Percentiles rank a stretch among this genome's conserved stretches.
Evolutionary conservation across 495 filamentous ascomycete species (phyloP).

Genomic region (Cudoniella acicularis): DNA sequence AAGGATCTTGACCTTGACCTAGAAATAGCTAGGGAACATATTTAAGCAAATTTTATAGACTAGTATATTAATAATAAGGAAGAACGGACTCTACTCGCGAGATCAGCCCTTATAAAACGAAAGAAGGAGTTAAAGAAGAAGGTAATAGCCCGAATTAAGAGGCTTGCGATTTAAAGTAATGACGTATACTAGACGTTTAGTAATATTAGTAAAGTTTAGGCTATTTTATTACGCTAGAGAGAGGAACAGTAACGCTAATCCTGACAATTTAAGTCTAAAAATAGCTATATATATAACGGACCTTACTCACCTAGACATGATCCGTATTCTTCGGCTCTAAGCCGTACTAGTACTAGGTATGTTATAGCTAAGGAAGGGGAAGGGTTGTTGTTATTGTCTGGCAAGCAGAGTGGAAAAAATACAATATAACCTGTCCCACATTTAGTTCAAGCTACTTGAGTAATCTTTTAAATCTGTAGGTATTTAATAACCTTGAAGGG

Average conservation of each 20-base stretch:
- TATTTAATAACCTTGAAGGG: too few species aligned
- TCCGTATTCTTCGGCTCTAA: too few species aligned
- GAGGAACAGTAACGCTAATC: neutral
- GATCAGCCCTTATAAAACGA: neutral
- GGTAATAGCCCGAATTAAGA: neutral
- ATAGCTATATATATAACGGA: neutral
- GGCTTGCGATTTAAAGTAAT: neutral
- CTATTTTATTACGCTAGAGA: neutral
- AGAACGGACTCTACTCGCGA: neutral
- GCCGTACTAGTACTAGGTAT: too few species aligned
- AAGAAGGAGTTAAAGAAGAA: neutral
- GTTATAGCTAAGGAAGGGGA: too few species aligned
- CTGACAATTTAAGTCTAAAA: neutral
- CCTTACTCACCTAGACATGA: too few species aligned
- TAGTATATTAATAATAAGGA: neutral
- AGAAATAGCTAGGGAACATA: neutral
- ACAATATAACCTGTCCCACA: too few species aligned
- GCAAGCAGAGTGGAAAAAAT: too few species aligned
- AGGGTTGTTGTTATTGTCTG: too few species aligned
- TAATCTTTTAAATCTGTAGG: too few species aligned
- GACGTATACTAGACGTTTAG: neutral
- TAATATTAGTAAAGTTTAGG: neutral
- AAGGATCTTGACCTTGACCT: neutral
- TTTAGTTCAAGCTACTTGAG: too few species aligned
- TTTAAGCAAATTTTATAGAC: neutral